Evolutionary conservation across 352 stramenopile genomes (phyloP).

Genomic region (Phytopythium litorale): DNA sequence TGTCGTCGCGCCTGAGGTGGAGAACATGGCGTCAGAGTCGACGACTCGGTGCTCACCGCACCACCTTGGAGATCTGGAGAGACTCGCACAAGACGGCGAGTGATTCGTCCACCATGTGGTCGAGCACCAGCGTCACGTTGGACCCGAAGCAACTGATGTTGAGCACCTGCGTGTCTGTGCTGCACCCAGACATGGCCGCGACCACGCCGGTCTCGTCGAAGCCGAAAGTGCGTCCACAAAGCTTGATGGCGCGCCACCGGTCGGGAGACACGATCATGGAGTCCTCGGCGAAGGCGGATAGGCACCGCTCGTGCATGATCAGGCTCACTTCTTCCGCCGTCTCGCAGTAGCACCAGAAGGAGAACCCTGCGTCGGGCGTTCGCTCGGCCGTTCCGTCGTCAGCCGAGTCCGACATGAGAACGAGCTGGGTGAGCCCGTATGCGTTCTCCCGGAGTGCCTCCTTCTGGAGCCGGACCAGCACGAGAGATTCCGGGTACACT

Average conservation of each 20-base stretch:
- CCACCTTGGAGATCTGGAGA: slow-evolving; percentile 64
- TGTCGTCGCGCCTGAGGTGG: neutral
- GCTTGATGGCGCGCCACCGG: slow-evolving; percentile 82
- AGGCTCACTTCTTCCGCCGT: slow-evolving; percentile 81
- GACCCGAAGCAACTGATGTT: slow-evolving; percentile 85
- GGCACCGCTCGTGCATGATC: slow-evolving; percentile 68
- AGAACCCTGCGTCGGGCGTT: slow-evolving; percentile 21
- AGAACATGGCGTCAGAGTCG: neutral
- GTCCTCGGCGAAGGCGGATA: slow-evolving; percentile 62
- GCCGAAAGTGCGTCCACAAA: slow-evolving; percentile 72
- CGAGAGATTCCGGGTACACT: slow-evolving; percentile 78
- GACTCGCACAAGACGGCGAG: slow-evolving; percentile 62
- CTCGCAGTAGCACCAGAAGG: slow-evolving; percentile 86
- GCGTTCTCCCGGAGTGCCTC: slow-evolving; percentile 66
- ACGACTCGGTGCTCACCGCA: slow-evolving; percentile 28
- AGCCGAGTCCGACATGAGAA: slow-evolving; percentile 44
- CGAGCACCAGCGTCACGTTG: slow-evolving; percentile 80
- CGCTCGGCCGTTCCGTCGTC: slow-evolving; percentile 10
- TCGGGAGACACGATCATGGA: slow-evolving; percentile 82
- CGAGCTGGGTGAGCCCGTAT: slow-evolving; percentile 75
- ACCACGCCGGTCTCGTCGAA: slow-evolving; percentile 88
- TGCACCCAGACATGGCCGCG: slow-evolving; percentile 80
- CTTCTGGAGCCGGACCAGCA: slow-evolving; percentile 75
- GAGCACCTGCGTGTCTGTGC: slow-evolving; percentile 75
- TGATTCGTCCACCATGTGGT: slow-evolving; percentile 71